phyloP scores from a whole-genome alignment of 305 asterid species.

The Fraxinus albicans region DNA sequence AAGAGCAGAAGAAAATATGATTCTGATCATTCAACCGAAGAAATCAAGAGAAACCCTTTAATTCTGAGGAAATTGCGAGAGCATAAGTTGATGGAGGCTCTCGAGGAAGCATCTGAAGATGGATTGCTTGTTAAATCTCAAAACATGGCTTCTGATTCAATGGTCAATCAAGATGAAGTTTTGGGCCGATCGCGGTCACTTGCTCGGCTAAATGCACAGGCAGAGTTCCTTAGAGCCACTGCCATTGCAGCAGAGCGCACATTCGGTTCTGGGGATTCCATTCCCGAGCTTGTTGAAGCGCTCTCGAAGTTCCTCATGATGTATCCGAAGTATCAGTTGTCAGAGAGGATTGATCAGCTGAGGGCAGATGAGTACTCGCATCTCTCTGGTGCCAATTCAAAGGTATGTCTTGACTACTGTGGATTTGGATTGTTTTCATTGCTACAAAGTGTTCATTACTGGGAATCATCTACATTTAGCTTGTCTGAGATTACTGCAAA shows the following conservation, averaged over 20 bases:
- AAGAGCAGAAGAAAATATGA: slow-evolving; percentile 76
- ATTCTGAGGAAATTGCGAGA: slow-evolving; percentile 73
- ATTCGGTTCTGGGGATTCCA: slow-evolving; percentile 54
- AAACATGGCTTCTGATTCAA: slow-evolving; percentile 66
- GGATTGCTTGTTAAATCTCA: slow-evolving; percentile 83
- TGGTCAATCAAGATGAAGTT: slow-evolving; percentile 63
- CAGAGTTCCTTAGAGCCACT: slow-evolving; percentile 85
- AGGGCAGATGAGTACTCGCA: slow-evolving; percentile 52
- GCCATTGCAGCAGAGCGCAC: slow-evolving; percentile 89
- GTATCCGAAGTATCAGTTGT: slow-evolving; percentile 78
- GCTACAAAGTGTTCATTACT: slow-evolving; percentile 79
- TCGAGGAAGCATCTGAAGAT: slow-evolving; percentile 95
- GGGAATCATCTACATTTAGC: slow-evolving; percentile 91
- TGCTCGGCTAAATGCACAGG: slow-evolving; percentile 81
- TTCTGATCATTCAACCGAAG: slow-evolving; percentile 53
- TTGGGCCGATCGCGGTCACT: slow-evolving; percentile 87
- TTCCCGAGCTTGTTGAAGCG: slow-evolving; percentile 67
- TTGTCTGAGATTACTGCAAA: slow-evolving; percentile 95
- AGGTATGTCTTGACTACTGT: too few species aligned
- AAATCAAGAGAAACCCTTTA: slow-evolving; percentile 59
- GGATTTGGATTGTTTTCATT: too few species aligned
- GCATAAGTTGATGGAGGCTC: slow-evolving; percentile 90
- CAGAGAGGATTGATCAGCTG: slow-evolving; percentile 87
- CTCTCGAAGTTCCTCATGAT: slow-evolving; percentile 77
- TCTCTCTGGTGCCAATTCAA: too few species aligned